Conservation (phyloP, 164 flowering plant genomes). For the Nymphaea colorata region DNA sequence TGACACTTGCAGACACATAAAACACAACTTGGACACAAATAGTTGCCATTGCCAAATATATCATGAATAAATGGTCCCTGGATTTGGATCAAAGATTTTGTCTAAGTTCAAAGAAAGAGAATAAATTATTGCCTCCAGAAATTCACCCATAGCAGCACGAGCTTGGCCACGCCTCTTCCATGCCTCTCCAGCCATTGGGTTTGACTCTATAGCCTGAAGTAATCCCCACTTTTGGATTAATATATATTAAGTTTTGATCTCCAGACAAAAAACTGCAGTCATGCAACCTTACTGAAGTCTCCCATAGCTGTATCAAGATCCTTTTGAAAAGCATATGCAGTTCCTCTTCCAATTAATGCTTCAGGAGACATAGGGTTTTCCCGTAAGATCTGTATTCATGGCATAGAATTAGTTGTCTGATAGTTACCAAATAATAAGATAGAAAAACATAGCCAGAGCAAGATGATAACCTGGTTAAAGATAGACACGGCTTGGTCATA, state of each 20-base stretch:
- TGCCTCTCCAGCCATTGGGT: slow-evolving; percentile 90
- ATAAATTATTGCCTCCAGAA: slow-evolving; percentile 45
- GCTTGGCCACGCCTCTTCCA: slow-evolving; percentile 99
- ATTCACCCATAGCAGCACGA: slow-evolving; percentile 89
- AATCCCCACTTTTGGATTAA: slow-evolving; percentile 2
- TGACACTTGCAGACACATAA: too few species aligned
- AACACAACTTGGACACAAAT: too few species aligned
- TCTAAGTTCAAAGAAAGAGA: neutral
- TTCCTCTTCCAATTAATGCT: slow-evolving; percentile 95
- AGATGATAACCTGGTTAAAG: slow-evolving; percentile 64
- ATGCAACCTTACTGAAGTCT: slow-evolving; percentile 75
- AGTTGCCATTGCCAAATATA: too few species aligned
- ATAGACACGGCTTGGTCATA: slow-evolving; percentile 71
- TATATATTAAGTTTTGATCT: neutral
- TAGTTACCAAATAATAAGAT: neutral
- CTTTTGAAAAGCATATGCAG: slow-evolving; percentile 88
- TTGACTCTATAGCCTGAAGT: slow-evolving; percentile 59
- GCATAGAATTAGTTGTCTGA: neutral
- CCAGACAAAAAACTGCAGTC: neutral
- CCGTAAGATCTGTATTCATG: slow-evolving; percentile 47
- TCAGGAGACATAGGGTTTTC: slow-evolving; percentile 83
- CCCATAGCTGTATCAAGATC: slow-evolving; percentile 78
- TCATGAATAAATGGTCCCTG: too few species aligned
- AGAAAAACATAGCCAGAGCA: neutral
- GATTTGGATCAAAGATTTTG: too few species aligned